A percentile compares a stretch with the other conserved stretches of the same genome.
phyloP scores from a whole-genome alignment of 139 green algal species.

The Chlorella sorokiniana region DNA sequence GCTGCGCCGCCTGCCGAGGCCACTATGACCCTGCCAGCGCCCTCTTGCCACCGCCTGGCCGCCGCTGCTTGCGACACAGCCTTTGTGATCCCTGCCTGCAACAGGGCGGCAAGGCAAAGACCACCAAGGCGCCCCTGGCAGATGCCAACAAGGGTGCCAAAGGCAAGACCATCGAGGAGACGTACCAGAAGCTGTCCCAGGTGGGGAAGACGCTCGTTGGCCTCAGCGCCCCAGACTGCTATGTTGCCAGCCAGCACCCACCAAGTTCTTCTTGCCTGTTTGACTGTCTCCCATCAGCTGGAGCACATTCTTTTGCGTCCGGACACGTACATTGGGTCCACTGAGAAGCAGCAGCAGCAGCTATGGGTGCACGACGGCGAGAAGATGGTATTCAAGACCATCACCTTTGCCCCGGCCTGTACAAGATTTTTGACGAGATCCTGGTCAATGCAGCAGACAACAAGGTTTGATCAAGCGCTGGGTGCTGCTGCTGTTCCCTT shows the following conservation, averaged over 20 bases:
- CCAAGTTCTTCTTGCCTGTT: not conserved
- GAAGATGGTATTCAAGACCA: conserved; percentile 59
- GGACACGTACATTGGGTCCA: conserved; percentile 97
- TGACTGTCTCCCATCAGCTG: conserved; percentile 61
- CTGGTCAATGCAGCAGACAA: conserved; percentile 99
- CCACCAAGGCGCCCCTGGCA: conserved; percentile 30
- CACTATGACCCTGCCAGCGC: too few species aligned
- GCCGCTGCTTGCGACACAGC: not conserved
- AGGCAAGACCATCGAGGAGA: conserved; percentile 84
- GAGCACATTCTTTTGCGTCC: conserved; percentile 98
- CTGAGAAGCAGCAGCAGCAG: conserved; percentile 83
- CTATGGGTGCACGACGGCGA: conserved; percentile 95
- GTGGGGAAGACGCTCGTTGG: too few species aligned
- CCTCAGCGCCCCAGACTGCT: too few species aligned
- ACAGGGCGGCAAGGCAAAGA: conserved; percentile 36
- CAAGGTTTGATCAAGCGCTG: conserved; percentile 71
- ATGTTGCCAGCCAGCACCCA: not conserved
- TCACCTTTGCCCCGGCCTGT: conserved; percentile 94
- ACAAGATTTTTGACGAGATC: conserved; percentile 99
- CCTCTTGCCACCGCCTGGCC: not conserved
- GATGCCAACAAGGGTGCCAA: conserved; percentile 14
- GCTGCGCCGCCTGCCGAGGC: too few species aligned
- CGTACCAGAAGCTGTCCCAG: conserved; percentile 96
- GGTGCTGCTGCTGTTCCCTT: too few species aligned
- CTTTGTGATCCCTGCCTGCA: not conserved